Evolutionary conservation across 768 basidiomycete species (phyloP), one percentile per base, ranked within the genome.

Genomic region (Pholiota molesta): DNA sequence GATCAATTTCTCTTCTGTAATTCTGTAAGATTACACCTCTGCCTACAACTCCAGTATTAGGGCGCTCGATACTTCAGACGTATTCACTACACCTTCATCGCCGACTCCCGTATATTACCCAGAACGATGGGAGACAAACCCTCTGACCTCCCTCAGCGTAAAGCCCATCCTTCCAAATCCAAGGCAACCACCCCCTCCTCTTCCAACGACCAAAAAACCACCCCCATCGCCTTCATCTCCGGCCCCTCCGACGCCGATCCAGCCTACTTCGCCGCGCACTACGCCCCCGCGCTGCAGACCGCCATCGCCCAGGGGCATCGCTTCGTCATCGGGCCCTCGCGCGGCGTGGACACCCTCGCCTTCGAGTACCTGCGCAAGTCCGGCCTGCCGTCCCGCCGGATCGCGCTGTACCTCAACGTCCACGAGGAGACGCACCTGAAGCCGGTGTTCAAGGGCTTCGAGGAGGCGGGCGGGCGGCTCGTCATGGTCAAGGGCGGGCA

Each of bases 281-380:
- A 73, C 52, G 33, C 47, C 11, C 60, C 64, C 0, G 45, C 47
- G 4, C 55, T 73, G 28, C 51, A 60, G 13, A 40, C 44, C 1
- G 67, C 72, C 11, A 66, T 72, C 23, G 4, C 53, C 17, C 40
- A 66, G 26, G 68, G 69, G 2, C 70, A 71, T 52, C 23, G 59
- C 11, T 74, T 74, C 62, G 53, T 72, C 49, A 0, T 72, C 6
- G 71, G 69, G 7, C 62, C 66, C 14, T 63, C 68, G 0, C 61
- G 63, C 7, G 72, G 72, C 7, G 62, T 66, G 14, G 70, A 71
- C 51, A 64, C 68, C 14, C 35, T 68, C 3, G 64, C 69, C 14
- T 63, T 68, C 52, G 55, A 60, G 3, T 66, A 66, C 62, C 62
- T 72, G 28, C 33, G 35, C 26, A 58, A 47, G 11, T 62, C 62